Percentiles rank a stretch among this genome's conserved stretches.
These are phyloP conservation scores for Colletotrichum tropicicola DNA, from an alignment of 2,329 filamentous ascomycete species.

Conservation along the genomic window DNA sequence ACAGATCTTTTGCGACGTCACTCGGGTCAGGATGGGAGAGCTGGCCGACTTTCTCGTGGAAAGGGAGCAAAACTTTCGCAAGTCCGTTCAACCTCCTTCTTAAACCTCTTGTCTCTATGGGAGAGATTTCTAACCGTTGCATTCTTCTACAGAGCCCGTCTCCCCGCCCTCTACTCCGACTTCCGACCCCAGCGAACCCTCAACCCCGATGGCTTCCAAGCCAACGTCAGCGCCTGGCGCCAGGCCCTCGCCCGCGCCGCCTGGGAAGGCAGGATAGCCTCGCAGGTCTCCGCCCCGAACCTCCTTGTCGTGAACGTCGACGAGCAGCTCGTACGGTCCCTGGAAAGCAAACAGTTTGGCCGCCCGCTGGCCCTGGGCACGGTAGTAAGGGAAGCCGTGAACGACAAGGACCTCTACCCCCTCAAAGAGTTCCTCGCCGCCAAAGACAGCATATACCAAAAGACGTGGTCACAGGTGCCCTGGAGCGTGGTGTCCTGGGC, in stretches of 20 bases:
- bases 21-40: slow-evolving; percentile 64
- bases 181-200: slow-evolving; percentile 77
- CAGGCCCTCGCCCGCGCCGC: slow-evolving; percentile 76
- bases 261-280: slow-evolving; percentile 62
- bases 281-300: slow-evolving; percentile 50
- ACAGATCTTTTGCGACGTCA: neutral
- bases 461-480: slow-evolving; percentile 73
- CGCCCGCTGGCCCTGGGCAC: slow-evolving; percentile 82
- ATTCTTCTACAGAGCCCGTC: slow-evolving; percentile 67
- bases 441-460: slow-evolving; percentile 74
- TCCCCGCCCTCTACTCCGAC: slow-evolving; percentile 89
- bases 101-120: neutral
- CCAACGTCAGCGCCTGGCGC: slow-evolving; percentile 84
- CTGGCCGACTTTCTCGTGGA: slow-evolving; percentile 73
- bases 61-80: slow-evolving; percentile 69
- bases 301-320: slow-evolving; percentile 63
- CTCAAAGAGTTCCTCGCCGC: slow-evolving; percentile 72
- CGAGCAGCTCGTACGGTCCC: slow-evolving; percentile 72
- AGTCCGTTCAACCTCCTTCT: slow-evolving; percentile 45
- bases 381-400: slow-evolving; percentile 79
- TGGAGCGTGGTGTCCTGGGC: slow-evolving; percentile 81
- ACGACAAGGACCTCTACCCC: slow-evolving; percentile 74
- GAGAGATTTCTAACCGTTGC: slow-evolving; percentile 8
- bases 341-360: slow-evolving; percentile 83
- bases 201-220: slow-evolving; percentile 86